phyloP scores from a whole-genome alignment of 2,329 filamentous ascomycete genomes.

The Penicillium sp. region DNA sequence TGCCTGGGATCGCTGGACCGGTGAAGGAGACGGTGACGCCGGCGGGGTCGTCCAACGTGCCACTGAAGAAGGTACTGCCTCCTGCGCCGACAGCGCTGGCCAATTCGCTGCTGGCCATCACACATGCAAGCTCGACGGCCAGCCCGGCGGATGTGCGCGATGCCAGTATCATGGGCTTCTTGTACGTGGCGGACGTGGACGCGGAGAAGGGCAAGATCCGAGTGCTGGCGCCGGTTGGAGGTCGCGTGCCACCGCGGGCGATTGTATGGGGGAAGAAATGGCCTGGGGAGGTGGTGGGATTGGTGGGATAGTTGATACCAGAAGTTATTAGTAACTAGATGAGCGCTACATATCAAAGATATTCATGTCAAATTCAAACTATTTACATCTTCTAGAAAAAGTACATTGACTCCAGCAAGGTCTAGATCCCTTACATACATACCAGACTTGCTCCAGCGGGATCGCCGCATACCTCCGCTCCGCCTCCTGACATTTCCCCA shows the following conservation, averaged over 20 bases:
- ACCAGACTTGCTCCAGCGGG: too few relatives aligned
- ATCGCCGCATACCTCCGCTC: too few relatives aligned
- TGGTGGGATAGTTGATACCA: constrained; percentile 60
- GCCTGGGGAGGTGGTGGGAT: constrained; percentile 73
- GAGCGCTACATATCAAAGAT: too few relatives aligned
- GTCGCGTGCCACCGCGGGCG: constrained; percentile 67
- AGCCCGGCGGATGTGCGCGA: constrained; percentile 64
- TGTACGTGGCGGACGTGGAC: constrained; percentile 88
- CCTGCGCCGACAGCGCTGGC: constrained; percentile 54
- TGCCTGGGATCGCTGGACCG: too few relatives aligned
- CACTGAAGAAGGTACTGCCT: constrained; percentile 55
- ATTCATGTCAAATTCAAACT: too few relatives aligned
- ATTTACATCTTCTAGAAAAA: too few relatives aligned
- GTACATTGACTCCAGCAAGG: too few relatives aligned
- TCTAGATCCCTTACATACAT: too few relatives aligned
- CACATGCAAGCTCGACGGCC: constrained; percentile 64
- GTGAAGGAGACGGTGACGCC: too few relatives aligned
- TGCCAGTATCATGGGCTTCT: constrained; percentile 78
- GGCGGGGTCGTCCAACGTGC: too few relatives aligned
- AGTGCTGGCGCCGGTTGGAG: constrained; percentile 73
- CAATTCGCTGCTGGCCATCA: constrained; percentile 75
- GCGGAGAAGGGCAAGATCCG: constrained; percentile 71
- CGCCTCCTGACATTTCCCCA: too few relatives aligned
- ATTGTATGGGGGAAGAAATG: constrained; percentile 69
- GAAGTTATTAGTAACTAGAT: too few relatives aligned